Evolutionary conservation across 2,329 filamentous ascomycete species (phyloP).

Genomic region (Calonectria crousiana): DNA sequence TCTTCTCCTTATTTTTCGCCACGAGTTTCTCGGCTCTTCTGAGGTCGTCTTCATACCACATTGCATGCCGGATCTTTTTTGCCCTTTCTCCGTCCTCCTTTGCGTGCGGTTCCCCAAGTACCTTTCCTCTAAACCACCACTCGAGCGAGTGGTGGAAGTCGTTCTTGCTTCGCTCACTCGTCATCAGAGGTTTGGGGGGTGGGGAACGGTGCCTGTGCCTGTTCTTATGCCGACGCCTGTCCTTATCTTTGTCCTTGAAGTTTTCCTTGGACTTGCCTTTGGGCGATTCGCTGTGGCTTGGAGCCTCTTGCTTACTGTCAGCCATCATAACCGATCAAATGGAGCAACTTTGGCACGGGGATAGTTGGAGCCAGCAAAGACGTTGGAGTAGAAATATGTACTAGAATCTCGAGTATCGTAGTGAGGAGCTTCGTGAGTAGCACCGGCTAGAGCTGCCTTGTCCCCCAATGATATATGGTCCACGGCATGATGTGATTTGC

Average conservation of each 20-base stretch:
- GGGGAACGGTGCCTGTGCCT: background rate
- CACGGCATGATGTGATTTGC: conserved; percentile 20
- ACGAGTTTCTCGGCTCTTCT: background rate
- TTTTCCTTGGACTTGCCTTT: background rate
- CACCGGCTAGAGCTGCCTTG: background rate
- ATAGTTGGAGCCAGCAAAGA: background rate
- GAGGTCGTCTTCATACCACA: background rate
- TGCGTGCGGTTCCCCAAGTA: conserved; percentile 1
- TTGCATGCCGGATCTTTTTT: background rate
- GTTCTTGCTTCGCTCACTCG: conserved; percentile 12
- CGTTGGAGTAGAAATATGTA: background rate
- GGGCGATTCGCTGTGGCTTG: background rate
- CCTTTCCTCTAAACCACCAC: background rate
- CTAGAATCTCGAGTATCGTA: conserved; percentile 7
- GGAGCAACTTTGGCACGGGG: background rate
- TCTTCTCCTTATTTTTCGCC: background rate
- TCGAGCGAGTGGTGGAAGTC: conserved; percentile 23
- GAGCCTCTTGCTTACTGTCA: background rate
- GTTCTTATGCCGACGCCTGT: background rate
- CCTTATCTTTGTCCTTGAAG: background rate
- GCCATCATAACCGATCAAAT: background rate
- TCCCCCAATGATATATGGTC: conserved; percentile 5
- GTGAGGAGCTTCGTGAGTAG: background rate
- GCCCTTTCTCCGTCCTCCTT: conserved; percentile 5
- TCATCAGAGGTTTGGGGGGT: conserved; percentile 1